Evolutionary conservation across 805 yeast genomes (phyloP), one percentile per base, ranked within the genome.

Genomic region (Yamadazyma sp.): DNA sequence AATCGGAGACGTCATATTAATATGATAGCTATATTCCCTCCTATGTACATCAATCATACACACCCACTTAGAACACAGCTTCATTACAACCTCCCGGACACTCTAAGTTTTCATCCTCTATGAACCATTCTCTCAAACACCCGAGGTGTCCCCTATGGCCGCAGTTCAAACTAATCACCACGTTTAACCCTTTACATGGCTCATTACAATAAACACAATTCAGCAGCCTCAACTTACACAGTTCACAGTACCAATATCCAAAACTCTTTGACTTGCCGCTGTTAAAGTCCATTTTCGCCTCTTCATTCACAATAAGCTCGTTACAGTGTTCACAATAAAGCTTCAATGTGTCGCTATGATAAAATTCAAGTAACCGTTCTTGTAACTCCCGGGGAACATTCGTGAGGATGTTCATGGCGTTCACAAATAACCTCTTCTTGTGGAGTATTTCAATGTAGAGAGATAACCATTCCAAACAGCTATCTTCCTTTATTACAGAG

Each of bases 121-220:
- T 55, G 51, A 85, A 80, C 97, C 97, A 91, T 24, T 74, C 71
- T 42, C 72, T 70, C 52, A 88, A 64, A 64, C 98, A 91, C 3
- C 80, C 81, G 52, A 78, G 78, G 61, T 91, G 98, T 1, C 91
- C 89, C 40, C 80, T 70, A 59, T 91, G 98, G 0, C 96, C 97
- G 65, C 98, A 91, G 17, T 67, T 73, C 35, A 84, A 56, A 46
- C 67, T 43, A 68, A 62, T 44, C 65, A 73, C 69, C 11, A 84
- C 75, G 11, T 81, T 72, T 39, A 84, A 66, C 1, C 95, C 95
- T 47, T 75, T 77, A 50, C 90, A 69, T 0, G 95, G 87, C 52
- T 76, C 83, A 44, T 82, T 73, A 58, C 97, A 90, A 44, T 81
- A 76, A 18, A 81, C 71, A 59, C 97, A 90, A n/a, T 79, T 73